A percentile compares a stretch with the other conserved stretches of the same genome.
These are phyloP conservation scores for Fusarium dlaminii DNA, from an alignment of 2,329 filamentous ascomycete genomes.

Conservation along the genomic window DNA sequence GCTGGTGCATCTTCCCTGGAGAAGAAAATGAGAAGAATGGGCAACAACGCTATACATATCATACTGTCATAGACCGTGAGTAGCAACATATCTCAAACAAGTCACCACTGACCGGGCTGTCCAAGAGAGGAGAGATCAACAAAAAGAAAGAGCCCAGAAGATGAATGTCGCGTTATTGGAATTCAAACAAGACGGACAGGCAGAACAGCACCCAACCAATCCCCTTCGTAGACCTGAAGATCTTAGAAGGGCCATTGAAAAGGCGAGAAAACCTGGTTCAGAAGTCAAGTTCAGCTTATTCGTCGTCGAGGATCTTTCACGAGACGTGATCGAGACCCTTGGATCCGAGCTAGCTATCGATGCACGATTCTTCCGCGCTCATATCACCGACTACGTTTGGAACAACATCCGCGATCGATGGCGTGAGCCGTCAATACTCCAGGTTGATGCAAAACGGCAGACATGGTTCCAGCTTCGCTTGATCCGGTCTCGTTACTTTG, in stretches of 20 bases:
- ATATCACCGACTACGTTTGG: neutral
- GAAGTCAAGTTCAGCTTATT: neutral
- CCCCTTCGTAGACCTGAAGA: fast-evolving
- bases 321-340: neutral
- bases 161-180: neutral
- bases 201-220: fast-evolving
- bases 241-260: fast-evolving
- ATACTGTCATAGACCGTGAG: neutral
- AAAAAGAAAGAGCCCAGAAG: neutral
- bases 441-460: neutral
- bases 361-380: neutral
- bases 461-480: neutral
- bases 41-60: neutral
- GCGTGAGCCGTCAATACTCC: neutral
- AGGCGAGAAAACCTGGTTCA: fast-evolving
- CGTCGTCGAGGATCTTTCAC: neutral
- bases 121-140: neutral
- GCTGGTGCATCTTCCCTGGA: neutral
- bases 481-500: neutral
- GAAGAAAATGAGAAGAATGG: neutral
- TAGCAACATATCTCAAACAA: fast-evolving
- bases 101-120: neutral
- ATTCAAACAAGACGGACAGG: neutral
- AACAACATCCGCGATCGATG: neutral
- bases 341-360: neutral